These are phyloP conservation scores for Ensete ventricosum DNA, from an alignment of 176 grass and related monocot genomes.

Conservation along the genomic window DNA sequence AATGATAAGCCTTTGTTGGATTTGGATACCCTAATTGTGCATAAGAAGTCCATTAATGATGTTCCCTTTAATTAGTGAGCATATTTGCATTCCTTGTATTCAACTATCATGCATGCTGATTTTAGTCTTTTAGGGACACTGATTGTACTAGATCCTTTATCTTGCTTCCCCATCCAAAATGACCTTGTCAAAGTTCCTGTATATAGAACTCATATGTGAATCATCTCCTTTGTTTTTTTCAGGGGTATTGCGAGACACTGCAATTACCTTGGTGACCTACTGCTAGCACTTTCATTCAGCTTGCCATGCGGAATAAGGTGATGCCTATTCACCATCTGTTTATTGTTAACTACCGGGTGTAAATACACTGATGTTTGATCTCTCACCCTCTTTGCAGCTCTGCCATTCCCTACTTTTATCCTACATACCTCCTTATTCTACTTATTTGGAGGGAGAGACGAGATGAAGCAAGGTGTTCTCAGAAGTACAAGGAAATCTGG, in stretches of 20 bases:
- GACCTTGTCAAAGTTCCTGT: not conserved
- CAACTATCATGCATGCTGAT: no score
- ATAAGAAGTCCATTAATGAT: not conserved
- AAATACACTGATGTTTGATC: not conserved
- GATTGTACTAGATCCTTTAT: not conserved
- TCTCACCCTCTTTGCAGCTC: constrained; percentile 34
- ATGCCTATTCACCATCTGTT: not conserved
- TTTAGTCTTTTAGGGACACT: no score
- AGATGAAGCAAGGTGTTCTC: constrained; percentile 72
- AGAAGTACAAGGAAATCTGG: constrained; percentile 95
- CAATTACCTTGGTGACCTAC: constrained; percentile 84
- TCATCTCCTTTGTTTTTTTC: not conserved
- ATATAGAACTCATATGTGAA: not conserved
- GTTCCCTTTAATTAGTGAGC: not conserved
- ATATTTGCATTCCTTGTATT: no score
- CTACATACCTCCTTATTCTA: constrained; percentile 76
- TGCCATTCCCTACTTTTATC: constrained; percentile 87
- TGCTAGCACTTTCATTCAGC: constrained; percentile 89
- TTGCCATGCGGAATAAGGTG: constrained; percentile 87
- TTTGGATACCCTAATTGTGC: not conserved
- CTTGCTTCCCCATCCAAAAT: not conserved
- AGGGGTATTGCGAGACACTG: constrained; percentile 93
- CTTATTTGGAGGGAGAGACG: constrained; percentile 94
- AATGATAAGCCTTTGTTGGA: not conserved
- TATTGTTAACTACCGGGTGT: not conserved